Percentiles rank a stretch among this genome's conserved stretches.
These are phyloP conservation scores for Termitomyces sp. DNA, from an alignment of 768 basidiomycete species.

Conservation along the genomic window DNA sequence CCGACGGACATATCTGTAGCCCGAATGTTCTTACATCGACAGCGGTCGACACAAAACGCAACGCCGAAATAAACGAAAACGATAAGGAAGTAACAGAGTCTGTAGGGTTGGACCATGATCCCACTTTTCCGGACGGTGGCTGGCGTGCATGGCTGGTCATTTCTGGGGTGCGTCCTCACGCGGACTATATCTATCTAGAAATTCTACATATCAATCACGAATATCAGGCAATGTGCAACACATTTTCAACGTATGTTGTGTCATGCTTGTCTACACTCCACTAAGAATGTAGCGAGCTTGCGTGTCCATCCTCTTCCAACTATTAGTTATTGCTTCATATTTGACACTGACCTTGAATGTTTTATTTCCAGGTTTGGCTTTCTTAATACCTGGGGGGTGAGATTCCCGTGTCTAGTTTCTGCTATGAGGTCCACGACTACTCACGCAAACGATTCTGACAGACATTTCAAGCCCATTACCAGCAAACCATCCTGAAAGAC, in stretches of 20 bases:
- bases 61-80: background rate
- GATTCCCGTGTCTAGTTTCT: constrained; percentile 21
- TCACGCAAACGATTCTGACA: background rate
- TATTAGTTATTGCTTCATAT: background rate
- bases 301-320: background rate
- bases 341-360: constrained; percentile 3
- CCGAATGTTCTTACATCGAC: background rate
- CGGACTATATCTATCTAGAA: too few species aligned
- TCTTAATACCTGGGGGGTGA: constrained; percentile 70
- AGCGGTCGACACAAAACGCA: background rate
- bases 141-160: constrained; percentile 36
- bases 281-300: background rate
- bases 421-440: background rate
- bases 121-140: constrained; percentile 36
- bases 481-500: background rate
- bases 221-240: constrained; percentile 36
- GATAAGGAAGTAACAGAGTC: background rate
- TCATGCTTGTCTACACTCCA: background rate
- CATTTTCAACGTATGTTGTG: constrained; percentile 36
- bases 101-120: background rate
- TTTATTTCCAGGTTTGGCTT: constrained; percentile 47
- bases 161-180: constrained; percentile 34
- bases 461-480: constrained; percentile 4
- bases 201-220: background rate
- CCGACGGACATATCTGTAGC: background rate